A percentile compares a stretch with the other conserved stretches of the same genome.
phyloP scores from a whole-genome alignment of 2,329 filamentous ascomycete species.

The Dactylellina haptotyla region DNA sequence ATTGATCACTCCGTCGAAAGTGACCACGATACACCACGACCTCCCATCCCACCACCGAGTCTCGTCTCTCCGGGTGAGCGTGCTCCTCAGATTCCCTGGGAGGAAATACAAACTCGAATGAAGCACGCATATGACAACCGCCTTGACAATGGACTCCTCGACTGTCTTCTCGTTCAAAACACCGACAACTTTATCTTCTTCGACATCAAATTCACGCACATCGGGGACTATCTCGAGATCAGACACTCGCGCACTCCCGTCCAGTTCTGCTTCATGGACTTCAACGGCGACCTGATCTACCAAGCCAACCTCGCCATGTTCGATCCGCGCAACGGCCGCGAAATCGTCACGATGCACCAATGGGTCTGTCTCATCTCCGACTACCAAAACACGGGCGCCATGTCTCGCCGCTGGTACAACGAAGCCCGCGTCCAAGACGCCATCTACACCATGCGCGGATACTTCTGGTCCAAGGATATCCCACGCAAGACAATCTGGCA shows the following conservation, averaged over 20 bases:
- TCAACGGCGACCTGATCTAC: conserved; percentile 31
- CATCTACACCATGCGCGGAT: conserved; percentile 34
- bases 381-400: conserved; percentile 29
- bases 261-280: conserved; percentile 32
- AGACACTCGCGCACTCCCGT: conserved; percentile 20
- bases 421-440: conserved; percentile 8
- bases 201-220: conserved; percentile 41
- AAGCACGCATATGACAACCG: conserved; percentile 19
- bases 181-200: conserved; percentile 27
- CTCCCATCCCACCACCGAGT: conserved; percentile 17
- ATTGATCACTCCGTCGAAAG: not conserved
- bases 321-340: conserved; percentile 29
- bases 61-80: not conserved
- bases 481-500: conserved; percentile 25
- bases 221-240: conserved; percentile 47
- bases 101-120: conserved; percentile 16
- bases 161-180: conserved; percentile 20
- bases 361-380: conserved; percentile 30
- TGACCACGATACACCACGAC: not conserved
- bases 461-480: conserved; percentile 23
- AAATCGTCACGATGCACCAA: conserved; percentile 29
- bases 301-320: conserved; percentile 48
- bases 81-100: conserved; percentile 22
- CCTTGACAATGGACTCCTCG: conserved; percentile 34
- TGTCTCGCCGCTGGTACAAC: conserved; percentile 42